These are phyloP conservation scores for Fusarium sp. DNA, from an alignment of 2,329 filamentous ascomycete genomes.

Conservation along the genomic window DNA sequence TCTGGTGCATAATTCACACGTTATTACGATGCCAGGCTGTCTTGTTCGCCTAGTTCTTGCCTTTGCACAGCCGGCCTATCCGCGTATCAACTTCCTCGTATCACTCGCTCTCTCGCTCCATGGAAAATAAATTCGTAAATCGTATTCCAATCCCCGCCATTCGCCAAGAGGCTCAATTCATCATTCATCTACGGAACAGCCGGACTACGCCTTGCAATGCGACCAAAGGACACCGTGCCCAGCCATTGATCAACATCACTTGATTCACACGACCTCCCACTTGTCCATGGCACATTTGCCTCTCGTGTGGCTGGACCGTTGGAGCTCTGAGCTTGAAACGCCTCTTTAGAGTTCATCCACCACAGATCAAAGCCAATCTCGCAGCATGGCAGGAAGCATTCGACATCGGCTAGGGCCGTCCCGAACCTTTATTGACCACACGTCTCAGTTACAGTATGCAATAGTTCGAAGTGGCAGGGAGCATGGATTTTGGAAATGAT, in stretches of 20 bases:
- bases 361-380: neutral
- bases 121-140: conserved; percentile 2
- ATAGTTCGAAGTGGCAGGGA: neutral
- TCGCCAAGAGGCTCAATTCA: neutral
- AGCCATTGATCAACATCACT: neutral
- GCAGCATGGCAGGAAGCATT: neutral
- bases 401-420: neutral
- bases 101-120: neutral
- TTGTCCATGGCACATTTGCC: neutral
- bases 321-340: neutral
- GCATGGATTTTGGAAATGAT: neutral
- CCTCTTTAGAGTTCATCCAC: neutral
- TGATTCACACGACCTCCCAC: neutral
- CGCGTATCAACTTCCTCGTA: neutral
- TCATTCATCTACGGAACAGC: neutral
- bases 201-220: neutral
- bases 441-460: neutral
- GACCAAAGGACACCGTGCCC: neutral
- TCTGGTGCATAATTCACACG: neutral
- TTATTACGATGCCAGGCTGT: neutral
- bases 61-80: neutral
- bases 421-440: neutral
- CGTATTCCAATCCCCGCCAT: neutral
- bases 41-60: neutral
- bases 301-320: neutral